Base-by-base conservation (phyloP, 164 flowering plant genomes). In the Dillenia turbinata region DNA sequence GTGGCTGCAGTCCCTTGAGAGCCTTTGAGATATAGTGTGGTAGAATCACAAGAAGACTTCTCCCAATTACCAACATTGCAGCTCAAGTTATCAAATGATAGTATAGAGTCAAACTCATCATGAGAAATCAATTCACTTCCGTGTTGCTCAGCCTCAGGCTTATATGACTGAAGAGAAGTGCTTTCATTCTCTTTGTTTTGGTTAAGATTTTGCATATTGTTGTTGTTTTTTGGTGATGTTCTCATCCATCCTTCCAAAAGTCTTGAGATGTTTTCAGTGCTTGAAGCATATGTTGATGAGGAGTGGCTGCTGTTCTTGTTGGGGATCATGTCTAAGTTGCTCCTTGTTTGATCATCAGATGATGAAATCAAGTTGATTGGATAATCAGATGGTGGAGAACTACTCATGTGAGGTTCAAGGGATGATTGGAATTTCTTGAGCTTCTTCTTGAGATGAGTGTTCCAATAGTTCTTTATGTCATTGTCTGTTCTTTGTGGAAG, bases 391-490 rank as follows among this genome's bases (percentile, higher is more conserved):
- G 11, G 75, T 26, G 12, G 61, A 4, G 40, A 33, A 33, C 40
- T 33, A 33, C 40, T 65, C 52, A 60, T 49, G 47, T 69, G 69
- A 5, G 77, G 71, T 11, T 83, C 79, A 44, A 69, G 49, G 49
- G 71, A 67, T 49, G 87, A 62, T 56, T 85, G 86, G 49, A 79
- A 71, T 69, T 81, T 88, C 71, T 80, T 89, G 26, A 91, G 78
- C 80, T 89, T 89, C 81, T 91, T 91, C 84, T 91, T 91, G 63
- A 91, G 66, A 56, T 91, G 96, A 49, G 97, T 91, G 79, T 91
- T 91, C 97, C 97, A 91, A 64, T 91, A 91, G 73, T 91, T 91
- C 78, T 91, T 91, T 62, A 89, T 89, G 59, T 89, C 97, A 64
- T 91, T 91, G 12, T 91, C 97, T 59, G 97, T 91, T 71, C 97